A percentile compares a stretch with the other conserved stretches of the same genome.
phyloP scores from a whole-genome alignment of 805 yeast species.

The Candida peoriensis region DNA sequence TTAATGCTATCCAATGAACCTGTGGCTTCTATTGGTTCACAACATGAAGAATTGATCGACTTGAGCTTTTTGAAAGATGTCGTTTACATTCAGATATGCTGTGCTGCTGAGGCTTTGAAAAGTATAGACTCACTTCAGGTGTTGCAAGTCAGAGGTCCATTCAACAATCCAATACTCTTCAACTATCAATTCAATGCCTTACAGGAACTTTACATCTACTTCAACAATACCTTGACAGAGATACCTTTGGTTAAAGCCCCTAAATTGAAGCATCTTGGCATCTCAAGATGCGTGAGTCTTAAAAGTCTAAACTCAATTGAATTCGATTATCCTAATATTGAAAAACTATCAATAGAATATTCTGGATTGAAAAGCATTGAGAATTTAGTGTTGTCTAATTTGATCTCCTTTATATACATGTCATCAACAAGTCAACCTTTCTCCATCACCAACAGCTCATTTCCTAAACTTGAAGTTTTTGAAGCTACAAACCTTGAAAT shows the following conservation, averaged over 20 bases:
- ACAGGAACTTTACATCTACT: conserved; percentile 9
- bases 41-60: too few species aligned
- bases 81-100: conserved; percentile 9
- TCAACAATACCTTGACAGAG: conserved; percentile 8
- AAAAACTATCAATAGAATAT: conserved; percentile 9
- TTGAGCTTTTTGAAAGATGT: conserved; percentile 8
- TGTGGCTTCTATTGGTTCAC: not conserved
- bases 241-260: conserved; percentile 11
- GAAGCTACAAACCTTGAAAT: conserved; percentile 13
- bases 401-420: conserved; percentile 5
- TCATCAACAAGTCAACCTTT: conserved; percentile 14
- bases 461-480: conserved; percentile 9
- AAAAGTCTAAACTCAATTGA: conserved; percentile 1
- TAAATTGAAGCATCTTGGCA: conserved; percentile 3
- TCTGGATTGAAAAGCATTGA: conserved; percentile 8
- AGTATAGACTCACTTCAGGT: conserved; percentile 4
- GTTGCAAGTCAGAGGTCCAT: conserved; percentile 16
- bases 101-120: conserved; percentile 11
- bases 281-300: conserved; percentile 13
- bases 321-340: conserved; percentile 8
- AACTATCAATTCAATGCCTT: conserved; percentile 2
- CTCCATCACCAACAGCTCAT: conserved; percentile 8
- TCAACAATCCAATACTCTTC: conserved; percentile 6
- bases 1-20: conserved; percentile 19
- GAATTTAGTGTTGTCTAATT: conserved; percentile 1